A percentile compares a stretch with the other conserved stretches of the same genome.
phyloP scores from a whole-genome alignment of 2,329 filamentous ascomycete genomes.

The Aspergillus puulaauensis region DNA sequence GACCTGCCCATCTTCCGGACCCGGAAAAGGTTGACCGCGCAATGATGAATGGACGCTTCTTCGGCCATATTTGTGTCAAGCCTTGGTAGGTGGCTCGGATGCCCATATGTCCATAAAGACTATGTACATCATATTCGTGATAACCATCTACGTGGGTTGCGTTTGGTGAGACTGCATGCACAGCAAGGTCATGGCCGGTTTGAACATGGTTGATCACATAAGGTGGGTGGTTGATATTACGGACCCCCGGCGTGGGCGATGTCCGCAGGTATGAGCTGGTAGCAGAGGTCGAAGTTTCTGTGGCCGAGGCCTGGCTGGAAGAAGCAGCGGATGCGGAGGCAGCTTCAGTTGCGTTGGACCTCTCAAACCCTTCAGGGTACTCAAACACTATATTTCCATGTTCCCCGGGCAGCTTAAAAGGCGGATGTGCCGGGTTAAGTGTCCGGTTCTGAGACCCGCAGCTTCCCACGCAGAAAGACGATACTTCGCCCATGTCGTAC shows the following conservation, averaged over 20 bases:
- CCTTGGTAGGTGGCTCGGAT: constrained; percentile 74
- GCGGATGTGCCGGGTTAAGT: constrained; percentile 67
- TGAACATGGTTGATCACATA: constrained; percentile 74
- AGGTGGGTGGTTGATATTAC: constrained; percentile 71
- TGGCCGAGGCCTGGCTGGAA: constrained; percentile 49
- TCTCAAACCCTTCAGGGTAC: constrained; percentile 69
- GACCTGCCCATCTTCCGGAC: constrained; percentile 71
- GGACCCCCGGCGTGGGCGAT: constrained; percentile 60
- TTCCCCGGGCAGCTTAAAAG: constrained; percentile 65
- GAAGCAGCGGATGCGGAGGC: constrained; percentile 57
- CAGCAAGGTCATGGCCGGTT: constrained; percentile 63
- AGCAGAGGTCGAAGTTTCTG: constrained; percentile 29
- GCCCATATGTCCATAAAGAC: constrained; percentile 73
- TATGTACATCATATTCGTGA: constrained; percentile 80
- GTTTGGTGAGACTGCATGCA: constrained; percentile 73
- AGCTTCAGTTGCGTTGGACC: constrained; percentile 68
- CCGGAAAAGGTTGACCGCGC: constrained; percentile 79
- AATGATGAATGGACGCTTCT: constrained; percentile 79
- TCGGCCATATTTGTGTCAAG: constrained; percentile 62
- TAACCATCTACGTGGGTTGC: constrained; percentile 73
- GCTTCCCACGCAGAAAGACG: constrained; percentile 68
- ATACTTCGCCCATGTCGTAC: constrained; percentile 64
- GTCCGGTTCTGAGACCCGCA: constrained; percentile 67
- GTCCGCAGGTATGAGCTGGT: constrained; percentile 55
- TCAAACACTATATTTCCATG: constrained; percentile 58